Evolutionary conservation across 108 stramenopile genomes (phyloP).

Genomic region (Cyclotella choctawhatcheeana): DNA sequence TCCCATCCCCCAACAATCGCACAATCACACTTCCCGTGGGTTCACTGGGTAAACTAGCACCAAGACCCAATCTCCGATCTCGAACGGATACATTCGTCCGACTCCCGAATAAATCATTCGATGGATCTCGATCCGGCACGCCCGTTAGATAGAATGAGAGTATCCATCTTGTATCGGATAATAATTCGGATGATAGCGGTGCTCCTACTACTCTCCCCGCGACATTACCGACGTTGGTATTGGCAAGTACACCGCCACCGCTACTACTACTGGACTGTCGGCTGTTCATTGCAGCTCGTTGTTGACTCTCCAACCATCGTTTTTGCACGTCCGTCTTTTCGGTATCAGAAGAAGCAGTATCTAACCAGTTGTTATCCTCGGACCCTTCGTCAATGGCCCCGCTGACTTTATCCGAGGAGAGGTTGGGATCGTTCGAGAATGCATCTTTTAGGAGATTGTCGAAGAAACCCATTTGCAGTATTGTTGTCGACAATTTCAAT

Average conservation of each 20-base stretch:
- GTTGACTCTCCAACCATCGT: conserved; percentile 67
- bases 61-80: conserved; percentile 60
- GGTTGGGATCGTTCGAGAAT: conserved; percentile 69
- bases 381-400: conserved; percentile 58
- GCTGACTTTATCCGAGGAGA: conserved; percentile 52
- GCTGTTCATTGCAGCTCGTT: conserved; percentile 14
- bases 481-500: neutral
- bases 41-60: conserved; percentile 55
- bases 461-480: conserved; percentile 58
- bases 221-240: no score
- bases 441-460: conserved; percentile 69
- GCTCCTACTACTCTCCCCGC: no score
- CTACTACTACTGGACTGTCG: no score
- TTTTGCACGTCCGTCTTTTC: conserved; percentile 70
- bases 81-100: conserved; percentile 73
- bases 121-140: conserved; percentile 75
- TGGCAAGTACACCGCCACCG: no score
- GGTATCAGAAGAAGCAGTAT: neutral
- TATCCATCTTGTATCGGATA: neutral
- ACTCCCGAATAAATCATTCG: conserved; percentile 74
- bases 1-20: conserved; percentile 55
- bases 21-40: conserved; percentile 60
- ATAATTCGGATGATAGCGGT: neutral
- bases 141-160: conserved; percentile 73
- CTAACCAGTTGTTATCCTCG: conserved; percentile 39